These are phyloP conservation scores for Tillandsia fasciculata DNA, from an alignment of 176 grass and related monocot species.

Conservation along the genomic window DNA sequence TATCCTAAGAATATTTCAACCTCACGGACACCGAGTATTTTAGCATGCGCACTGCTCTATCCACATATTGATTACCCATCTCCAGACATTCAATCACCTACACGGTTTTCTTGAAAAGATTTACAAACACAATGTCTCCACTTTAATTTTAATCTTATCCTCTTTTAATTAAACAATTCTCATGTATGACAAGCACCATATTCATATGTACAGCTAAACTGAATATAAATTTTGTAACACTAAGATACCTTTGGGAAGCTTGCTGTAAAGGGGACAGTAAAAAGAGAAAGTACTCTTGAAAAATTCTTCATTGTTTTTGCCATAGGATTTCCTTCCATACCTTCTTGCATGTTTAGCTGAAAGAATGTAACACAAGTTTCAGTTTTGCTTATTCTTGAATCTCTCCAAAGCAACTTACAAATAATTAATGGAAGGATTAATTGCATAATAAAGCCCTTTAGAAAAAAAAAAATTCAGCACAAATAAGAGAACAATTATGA, in stretches of 20 bases:
- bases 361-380: conserved; percentile 12
- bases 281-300: conserved; percentile 66
- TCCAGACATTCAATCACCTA: no score
- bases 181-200: conserved; percentile 4
- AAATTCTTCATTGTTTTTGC: conserved; percentile 62
- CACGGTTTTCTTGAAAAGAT: no score
- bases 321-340: conserved; percentile 71
- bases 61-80: no score
- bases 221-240: background rate
- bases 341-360: conserved; percentile 95
- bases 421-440: background rate
- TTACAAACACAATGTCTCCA: no score
- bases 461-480: conserved; percentile 3
- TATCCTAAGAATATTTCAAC: no score
- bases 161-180: no score
- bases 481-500: conserved; percentile 12
- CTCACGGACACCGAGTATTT: no score
- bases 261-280: conserved; percentile 82
- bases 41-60: no score
- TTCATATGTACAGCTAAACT: background rate
- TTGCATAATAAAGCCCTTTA: conserved; percentile 5
- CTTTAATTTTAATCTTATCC: no score
- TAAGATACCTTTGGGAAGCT: conserved; percentile 71
- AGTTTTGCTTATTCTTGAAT: conserved; percentile 2
- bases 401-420: background rate